Evolutionary conservation across 1,284 basidiomycete genomes (phyloP).

Genomic region (Bjerkandera adusta): DNA sequence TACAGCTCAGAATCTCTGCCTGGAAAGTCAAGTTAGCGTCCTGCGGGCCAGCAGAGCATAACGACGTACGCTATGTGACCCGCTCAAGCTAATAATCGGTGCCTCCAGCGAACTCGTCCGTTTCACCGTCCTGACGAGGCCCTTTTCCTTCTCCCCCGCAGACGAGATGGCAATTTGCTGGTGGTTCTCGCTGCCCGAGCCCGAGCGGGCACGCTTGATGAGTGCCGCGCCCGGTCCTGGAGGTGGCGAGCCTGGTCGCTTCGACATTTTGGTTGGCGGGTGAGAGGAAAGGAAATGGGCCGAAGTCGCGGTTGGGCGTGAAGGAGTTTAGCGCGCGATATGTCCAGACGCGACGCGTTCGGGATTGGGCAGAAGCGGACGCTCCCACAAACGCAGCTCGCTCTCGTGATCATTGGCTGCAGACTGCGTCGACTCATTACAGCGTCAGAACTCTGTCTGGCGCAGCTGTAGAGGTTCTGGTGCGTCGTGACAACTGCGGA

Average conservation of each 20-base stretch:
- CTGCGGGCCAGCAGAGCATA: constrained; percentile 8
- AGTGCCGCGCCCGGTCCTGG: constrained; percentile 52
- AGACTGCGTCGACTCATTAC: too few species aligned
- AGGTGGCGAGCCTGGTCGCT: constrained; percentile 55
- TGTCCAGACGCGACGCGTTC: too few species aligned
- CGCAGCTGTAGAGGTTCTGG: too few species aligned
- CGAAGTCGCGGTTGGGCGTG: too few species aligned
- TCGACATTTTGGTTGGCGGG: constrained; percentile 69
- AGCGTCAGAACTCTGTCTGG: too few species aligned
- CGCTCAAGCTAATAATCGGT: constrained; percentile 76
- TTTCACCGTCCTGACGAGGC: constrained; percentile 73
- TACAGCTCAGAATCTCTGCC: constrained; percentile 77
- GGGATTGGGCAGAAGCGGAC: too few species aligned
- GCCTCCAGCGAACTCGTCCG: constrained; percentile 78
- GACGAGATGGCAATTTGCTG: constrained; percentile 77
- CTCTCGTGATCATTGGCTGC: too few species aligned
- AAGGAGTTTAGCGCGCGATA: too few species aligned
- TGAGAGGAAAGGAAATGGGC: neutral
- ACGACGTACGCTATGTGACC: constrained; percentile 64
- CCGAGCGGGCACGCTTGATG: constrained; percentile 63
- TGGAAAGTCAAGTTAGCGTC: constrained; percentile 25
- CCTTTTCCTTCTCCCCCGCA: constrained; percentile 65
- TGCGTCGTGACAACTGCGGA: too few species aligned
- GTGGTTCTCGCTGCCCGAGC: constrained; percentile 33
- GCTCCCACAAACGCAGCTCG: too few species aligned